These are phyloP conservation scores for Aspergillus thermomutatus DNA, from an alignment of 2,329 filamentous ascomycete species.

Conservation along the genomic window DNA sequence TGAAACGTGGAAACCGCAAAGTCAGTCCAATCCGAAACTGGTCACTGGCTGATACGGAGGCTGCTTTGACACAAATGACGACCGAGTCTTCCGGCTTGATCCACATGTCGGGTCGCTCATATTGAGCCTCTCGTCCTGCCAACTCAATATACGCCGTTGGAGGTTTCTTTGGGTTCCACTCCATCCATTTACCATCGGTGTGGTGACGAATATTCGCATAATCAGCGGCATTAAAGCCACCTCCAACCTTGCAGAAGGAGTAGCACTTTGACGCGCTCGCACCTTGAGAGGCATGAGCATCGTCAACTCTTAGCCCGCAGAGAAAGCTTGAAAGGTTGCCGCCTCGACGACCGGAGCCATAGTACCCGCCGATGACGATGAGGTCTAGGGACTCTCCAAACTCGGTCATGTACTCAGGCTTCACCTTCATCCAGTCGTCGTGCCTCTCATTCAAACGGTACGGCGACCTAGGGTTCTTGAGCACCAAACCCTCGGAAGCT, in stretches of 20 bases:
- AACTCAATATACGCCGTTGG: constrained; percentile 77
- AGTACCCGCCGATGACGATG: constrained; percentile 87
- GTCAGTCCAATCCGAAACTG: constrained; percentile 75
- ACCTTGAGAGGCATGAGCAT: constrained; percentile 58
- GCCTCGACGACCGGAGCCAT: constrained; percentile 79
- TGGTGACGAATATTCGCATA: constrained; percentile 78
- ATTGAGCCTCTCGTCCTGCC: constrained; percentile 70
- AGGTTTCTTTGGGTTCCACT: constrained; percentile 75
- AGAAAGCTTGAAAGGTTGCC: constrained; percentile 81
- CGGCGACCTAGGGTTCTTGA: constrained; percentile 86
- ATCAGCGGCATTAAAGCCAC: constrained; percentile 80
- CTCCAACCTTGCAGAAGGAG: constrained; percentile 98
- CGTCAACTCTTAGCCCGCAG: constrained; percentile 78
- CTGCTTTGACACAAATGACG: constrained; percentile 84
- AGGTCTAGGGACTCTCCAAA: constrained; percentile 93
- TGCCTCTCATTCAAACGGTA: constrained; percentile 88
- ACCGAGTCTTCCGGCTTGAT: constrained; percentile 86
- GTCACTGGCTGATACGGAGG: constrained; percentile 70
- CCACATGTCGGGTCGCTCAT: constrained; percentile 85
- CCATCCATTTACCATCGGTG: constrained; percentile 87
- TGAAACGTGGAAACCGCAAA: constrained; percentile 87
- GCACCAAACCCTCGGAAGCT: constrained; percentile 81
- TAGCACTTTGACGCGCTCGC: constrained; percentile 69
- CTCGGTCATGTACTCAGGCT: constrained; percentile 96
- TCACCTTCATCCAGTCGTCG: constrained; percentile 97